A percentile compares a stretch with the other conserved stretches of the same genome.
phyloP scores from a whole-genome alignment of 2,329 filamentous ascomycete species.

The Nemania bipapillata region DNA sequence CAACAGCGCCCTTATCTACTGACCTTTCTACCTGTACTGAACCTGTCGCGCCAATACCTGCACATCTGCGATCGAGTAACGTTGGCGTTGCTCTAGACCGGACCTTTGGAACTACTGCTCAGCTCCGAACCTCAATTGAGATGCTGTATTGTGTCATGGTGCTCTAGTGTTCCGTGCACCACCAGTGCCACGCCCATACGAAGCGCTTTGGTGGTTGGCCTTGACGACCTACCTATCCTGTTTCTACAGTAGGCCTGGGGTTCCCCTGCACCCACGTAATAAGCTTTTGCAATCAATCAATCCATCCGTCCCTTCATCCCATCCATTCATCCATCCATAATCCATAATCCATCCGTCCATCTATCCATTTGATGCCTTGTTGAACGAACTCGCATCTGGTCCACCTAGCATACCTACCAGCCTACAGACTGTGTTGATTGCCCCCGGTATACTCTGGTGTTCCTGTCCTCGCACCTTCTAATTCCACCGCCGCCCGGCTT shows the following conservation, averaged over 20 bases:
- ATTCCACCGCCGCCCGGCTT: conserved; percentile 19
- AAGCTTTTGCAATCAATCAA: conserved; percentile 25
- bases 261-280: conserved; percentile 33
- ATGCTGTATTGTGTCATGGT: conserved; percentile 36
- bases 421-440: conserved; percentile 12
- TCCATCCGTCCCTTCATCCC: conserved; percentile 6
- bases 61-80: conserved; percentile 34
- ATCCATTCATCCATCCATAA: conserved; percentile 16
- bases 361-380: conserved; percentile 32
- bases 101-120: conserved; percentile 14
- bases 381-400: conserved; percentile 12
- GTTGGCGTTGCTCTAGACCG: conserved; percentile 38
- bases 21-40: conserved; percentile 19
- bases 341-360: no score
- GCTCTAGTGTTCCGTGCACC: conserved; percentile 31
- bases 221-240: conserved; percentile 25
- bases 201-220: conserved; percentile 25
- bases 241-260: conserved; percentile 28
- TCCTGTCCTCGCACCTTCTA: conserved; percentile 14
- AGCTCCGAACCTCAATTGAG: conserved; percentile 32
- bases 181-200: conserved; percentile 15
- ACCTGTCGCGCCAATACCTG: conserved; percentile 29
- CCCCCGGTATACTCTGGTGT: conserved; percentile 20
- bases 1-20: background rate
- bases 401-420: background rate